phyloP scores from a whole-genome alignment of 2,329 filamentous ascomycete species.

The Blastomyces parvus region DNA sequence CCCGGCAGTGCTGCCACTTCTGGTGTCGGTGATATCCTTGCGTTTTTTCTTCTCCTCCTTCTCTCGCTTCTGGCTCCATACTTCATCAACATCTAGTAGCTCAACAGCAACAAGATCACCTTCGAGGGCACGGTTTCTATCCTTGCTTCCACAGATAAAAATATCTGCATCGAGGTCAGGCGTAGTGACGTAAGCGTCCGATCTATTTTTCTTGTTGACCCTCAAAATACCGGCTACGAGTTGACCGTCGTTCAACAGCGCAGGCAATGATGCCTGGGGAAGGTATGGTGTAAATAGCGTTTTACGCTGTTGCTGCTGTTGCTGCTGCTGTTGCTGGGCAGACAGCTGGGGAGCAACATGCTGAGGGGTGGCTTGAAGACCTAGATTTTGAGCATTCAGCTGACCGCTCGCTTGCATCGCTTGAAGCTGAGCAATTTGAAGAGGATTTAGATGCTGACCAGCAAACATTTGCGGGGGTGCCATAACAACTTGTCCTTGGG shows the following conservation, averaged over 20 bases:
- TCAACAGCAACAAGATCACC: slow-evolving; percentile 93
- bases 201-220: slow-evolving; percentile 99
- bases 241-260: slow-evolving; percentile 80
- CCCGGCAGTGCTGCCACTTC: slow-evolving; percentile 64
- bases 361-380: slow-evolving; percentile 56
- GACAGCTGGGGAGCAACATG: slow-evolving; percentile 58
- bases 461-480: slow-evolving; percentile 70
- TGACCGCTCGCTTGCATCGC: slow-evolving; percentile 59
- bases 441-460: slow-evolving; percentile 65
- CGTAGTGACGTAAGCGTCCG: slow-evolving; percentile 94
- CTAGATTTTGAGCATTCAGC: slow-evolving; percentile 65
- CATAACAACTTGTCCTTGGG: slow-evolving; percentile 72
- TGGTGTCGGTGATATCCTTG: slow-evolving; percentile 93
- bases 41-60: slow-evolving; percentile 99
- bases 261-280: slow-evolving; percentile 85
- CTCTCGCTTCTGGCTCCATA: slow-evolving; percentile 97
- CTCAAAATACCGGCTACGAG: slow-evolving; percentile 92
- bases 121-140: slow-evolving; percentile 91
- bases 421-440: slow-evolving; percentile 68
- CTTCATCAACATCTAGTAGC: slow-evolving; percentile 93
- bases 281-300: slow-evolving; percentile 97
- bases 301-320: slow-evolving; percentile 88
- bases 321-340: slow-evolving; percentile 46
- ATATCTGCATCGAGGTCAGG: slow-evolving; percentile 94
- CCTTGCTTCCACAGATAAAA: slow-evolving; percentile 98